Conservation (phyloP, 2,329 filamentous ascomycete genomes). For the Ophiostoma fasciatum region DNA sequence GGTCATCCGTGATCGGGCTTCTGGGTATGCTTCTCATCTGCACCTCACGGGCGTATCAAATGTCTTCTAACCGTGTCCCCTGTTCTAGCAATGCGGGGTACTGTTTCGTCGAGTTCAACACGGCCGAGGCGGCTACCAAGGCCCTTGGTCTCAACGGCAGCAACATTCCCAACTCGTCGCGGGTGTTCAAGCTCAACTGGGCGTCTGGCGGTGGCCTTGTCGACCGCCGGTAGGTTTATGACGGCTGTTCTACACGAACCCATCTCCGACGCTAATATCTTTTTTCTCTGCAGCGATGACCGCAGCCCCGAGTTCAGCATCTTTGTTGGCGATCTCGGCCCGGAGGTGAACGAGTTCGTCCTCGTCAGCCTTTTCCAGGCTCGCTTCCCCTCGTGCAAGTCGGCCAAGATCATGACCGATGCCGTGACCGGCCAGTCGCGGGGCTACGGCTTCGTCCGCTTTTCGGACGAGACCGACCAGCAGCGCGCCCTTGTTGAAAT, state of each 20-base stretch:
- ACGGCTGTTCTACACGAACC: too few relatives aligned
- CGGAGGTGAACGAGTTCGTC: conserved; percentile 97
- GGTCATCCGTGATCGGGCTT: conserved; percentile 99
- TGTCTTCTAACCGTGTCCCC: not conserved
- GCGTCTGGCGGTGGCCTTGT: conserved; percentile 90
- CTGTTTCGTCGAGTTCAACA: conserved; percentile 91
- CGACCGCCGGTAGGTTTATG: conserved; percentile 61
- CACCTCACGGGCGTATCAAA: too few relatives aligned
- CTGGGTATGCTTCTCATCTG: conserved; percentile 57
- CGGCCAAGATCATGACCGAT: conserved; percentile 99
- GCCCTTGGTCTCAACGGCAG: conserved; percentile 81
- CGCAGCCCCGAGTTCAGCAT: conserved; percentile 93
- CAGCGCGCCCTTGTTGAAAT: conserved; percentile 93
- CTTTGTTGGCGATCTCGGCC: conserved; percentile 94
- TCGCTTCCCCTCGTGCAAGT: conserved; percentile 95
- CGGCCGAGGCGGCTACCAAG: conserved; percentile 73
- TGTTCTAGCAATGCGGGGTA: conserved; percentile 79
- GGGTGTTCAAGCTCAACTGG: conserved; percentile 99
- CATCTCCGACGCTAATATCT: not conserved
- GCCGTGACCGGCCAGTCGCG: conserved; percentile 95
- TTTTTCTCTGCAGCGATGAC: conserved; percentile 52
- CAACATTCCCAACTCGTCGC: conserved; percentile 82
- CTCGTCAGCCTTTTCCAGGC: conserved; percentile 93
- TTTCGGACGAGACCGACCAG: conserved; percentile 89
- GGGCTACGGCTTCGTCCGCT: conserved; percentile 95